Evolutionary conservation across 805 yeast genomes (phyloP), one percentile per base, ranked within the genome.

Genomic region (Ogataea paraovalis): DNA sequence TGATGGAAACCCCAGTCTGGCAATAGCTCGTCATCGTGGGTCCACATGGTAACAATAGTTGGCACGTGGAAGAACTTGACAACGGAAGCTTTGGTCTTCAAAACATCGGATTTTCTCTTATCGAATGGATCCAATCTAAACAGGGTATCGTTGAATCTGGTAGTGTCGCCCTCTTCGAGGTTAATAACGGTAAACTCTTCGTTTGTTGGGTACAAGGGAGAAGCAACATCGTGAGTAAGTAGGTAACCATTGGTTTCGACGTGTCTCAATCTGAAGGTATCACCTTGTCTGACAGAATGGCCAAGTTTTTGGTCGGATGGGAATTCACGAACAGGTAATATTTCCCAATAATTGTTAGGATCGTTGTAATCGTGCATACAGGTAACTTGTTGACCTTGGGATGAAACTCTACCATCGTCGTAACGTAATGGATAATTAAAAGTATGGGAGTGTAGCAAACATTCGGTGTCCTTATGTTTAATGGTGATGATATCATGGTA

Each of bases 1-100:
- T 94, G 98, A 45, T 72, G 70, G 64, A 82, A 87, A 1, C 86
- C 99, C 99, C 99, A 94, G 14, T 88, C 97, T 18, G 99, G 99
- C 49, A 94, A 78, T 39, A 80, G 64, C 48, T 78, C 82, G 60
- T 87, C 96, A 58, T 83, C 76, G 60, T 88, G 96, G 4, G 97
- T 85, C 95, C 96, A 91, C 80, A 94, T 78, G 18, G 96, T 92
- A 40, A 95, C 98, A 43, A 85, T 79, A 1, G 97, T 87, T 46
- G 85, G 90, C 21, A 81, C 84, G 64, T 94, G 98, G 50, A 90
- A 70, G 21, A 94, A 60, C 58, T 83, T 83, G 61, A 94, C 68
- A 10, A 76, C 68, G 3, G 87, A 78, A 5, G 83, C 85, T 62
- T 83, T 83, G 3, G 96, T 83, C 66, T 83, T 84, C 52, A 88